A percentile compares a stretch with the other conserved stretches of the same genome.
phyloP scores from a whole-genome alignment of 1,284 basidiomycete species.

The Tranzscheliella williamsii region DNA sequence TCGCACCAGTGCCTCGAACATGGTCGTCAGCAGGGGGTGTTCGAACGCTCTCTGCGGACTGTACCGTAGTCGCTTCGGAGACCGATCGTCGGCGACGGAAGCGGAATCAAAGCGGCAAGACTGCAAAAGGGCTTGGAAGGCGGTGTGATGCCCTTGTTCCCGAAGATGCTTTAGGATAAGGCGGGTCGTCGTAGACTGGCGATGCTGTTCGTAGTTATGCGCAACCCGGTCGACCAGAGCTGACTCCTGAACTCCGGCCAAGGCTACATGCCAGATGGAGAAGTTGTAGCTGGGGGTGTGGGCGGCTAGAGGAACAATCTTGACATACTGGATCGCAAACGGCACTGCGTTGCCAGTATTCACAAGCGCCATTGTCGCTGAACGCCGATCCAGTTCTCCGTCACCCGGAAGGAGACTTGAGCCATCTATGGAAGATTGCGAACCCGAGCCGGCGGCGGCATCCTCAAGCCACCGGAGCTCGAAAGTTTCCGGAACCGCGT shows the following conservation, averaged over 20 bases:
- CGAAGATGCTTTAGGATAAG: conserved; percentile 73
- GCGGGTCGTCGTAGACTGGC: conserved; percentile 43
- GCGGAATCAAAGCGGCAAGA: conserved; percentile 27
- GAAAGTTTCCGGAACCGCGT: conserved; percentile 50
- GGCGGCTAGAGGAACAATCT: conserved; percentile 58
- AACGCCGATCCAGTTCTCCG: conserved; percentile 28
- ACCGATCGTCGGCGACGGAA: neutral
- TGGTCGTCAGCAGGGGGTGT: conserved; percentile 71
- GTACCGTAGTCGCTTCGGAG: conserved; percentile 14
- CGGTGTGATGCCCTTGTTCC: conserved; percentile 72
- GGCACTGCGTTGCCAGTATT: conserved; percentile 36
- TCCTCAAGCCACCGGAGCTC: conserved; percentile 37
- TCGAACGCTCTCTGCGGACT: conserved; percentile 64
- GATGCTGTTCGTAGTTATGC: conserved; percentile 46
- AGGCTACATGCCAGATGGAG: conserved; percentile 59
- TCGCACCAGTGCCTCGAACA: conserved; percentile 72
- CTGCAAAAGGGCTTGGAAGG: conserved; percentile 63
- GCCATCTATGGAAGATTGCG: conserved; percentile 18
- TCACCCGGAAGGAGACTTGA: conserved; percentile 21
- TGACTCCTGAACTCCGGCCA: conserved; percentile 52
- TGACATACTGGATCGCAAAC: conserved; percentile 53
- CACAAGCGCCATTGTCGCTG: conserved; percentile 25
- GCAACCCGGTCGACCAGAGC: conserved; percentile 30
- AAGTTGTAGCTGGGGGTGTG: conserved; percentile 60
- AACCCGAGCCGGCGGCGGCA: conserved; percentile 32